A percentile compares a stretch with the other conserved stretches of the same genome.
Evolutionary conservation across 139 green algal species (phyloP).

Genomic region (Chlorella sp.): DNA sequence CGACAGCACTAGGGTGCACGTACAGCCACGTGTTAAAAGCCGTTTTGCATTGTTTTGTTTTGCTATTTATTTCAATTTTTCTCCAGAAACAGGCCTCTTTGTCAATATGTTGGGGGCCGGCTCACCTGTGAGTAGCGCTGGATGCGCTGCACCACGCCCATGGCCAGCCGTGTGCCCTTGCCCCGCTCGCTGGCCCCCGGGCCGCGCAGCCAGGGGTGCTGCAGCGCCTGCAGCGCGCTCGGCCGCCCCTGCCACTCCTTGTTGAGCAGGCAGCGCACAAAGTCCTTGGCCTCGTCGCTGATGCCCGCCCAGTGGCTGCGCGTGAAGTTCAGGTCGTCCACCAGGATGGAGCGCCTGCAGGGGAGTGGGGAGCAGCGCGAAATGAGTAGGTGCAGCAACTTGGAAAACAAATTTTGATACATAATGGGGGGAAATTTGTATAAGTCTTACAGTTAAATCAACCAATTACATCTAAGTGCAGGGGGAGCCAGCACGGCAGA

Average conservation of each 20-base stretch:
- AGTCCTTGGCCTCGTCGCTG: conserved; percentile 81
- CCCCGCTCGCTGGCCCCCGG: conserved; percentile 44
- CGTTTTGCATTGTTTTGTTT: no score
- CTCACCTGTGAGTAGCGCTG: conserved; percentile 57
- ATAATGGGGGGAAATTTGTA: no score
- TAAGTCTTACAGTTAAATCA: no score
- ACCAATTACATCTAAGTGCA: background rate
- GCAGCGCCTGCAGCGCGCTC: conserved; percentile 75
- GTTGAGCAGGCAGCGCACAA: conserved; percentile 56
- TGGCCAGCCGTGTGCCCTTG: conserved; percentile 57
- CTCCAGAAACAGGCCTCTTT: no score
- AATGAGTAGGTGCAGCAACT: no score
- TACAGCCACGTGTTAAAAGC: no score
- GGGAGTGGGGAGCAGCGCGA: background rate
- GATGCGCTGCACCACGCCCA: conserved; percentile 86
- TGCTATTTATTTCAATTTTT: no score
- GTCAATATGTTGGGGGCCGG: no score
- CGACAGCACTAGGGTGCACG: no score
- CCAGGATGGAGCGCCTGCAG: conserved; percentile 42
- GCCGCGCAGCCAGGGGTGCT: conserved; percentile 80
- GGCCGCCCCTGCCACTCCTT: conserved; percentile 57
- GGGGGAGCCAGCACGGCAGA: background rate
- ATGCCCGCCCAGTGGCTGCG: conserved; percentile 71
- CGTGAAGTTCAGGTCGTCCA: conserved; percentile 25
- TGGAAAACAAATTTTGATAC: no score